Conservation (phyloP, 768 basidiomycete genomes). For the Agaricus sinodeliciosus region DNA sequence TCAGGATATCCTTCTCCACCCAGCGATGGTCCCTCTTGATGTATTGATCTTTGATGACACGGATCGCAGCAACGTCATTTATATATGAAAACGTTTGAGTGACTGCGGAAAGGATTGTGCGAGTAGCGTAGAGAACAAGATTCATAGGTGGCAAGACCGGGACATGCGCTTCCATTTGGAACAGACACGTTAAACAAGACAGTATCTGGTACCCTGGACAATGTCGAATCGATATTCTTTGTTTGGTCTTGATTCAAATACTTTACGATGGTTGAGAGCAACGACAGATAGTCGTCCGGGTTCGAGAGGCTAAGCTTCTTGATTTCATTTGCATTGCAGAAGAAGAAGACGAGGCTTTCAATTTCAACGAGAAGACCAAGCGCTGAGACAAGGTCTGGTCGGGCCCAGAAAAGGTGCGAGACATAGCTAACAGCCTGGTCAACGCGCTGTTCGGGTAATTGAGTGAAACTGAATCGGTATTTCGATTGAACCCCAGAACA, state of each 20-base stretch:
- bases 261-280: background rate
- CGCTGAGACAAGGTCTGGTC: background rate
- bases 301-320: background rate
- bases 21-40: background rate
- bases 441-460: background rate
- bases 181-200: too few relatives aligned
- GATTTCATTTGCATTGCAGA: background rate
- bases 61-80: background rate
- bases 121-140: background rate
- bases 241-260: background rate
- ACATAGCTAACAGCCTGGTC: background rate
- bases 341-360: background rate
- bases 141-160: background rate
- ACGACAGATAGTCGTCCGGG: background rate
- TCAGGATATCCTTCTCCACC: background rate
- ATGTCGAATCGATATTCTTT: background rate
- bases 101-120: background rate
- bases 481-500: background rate
- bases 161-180: too few relatives aligned
- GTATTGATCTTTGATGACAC: constrained; percentile 1
- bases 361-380: background rate
- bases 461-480: background rate
- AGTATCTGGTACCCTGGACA: background rate
- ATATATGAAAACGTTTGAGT: background rate
- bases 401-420: background rate